Percentiles rank a stretch among this genome's conserved stretches.
phyloP scores from a whole-genome alignment of 768 basidiomycete genomes.

The Omphalotus guepiniiformis region DNA sequence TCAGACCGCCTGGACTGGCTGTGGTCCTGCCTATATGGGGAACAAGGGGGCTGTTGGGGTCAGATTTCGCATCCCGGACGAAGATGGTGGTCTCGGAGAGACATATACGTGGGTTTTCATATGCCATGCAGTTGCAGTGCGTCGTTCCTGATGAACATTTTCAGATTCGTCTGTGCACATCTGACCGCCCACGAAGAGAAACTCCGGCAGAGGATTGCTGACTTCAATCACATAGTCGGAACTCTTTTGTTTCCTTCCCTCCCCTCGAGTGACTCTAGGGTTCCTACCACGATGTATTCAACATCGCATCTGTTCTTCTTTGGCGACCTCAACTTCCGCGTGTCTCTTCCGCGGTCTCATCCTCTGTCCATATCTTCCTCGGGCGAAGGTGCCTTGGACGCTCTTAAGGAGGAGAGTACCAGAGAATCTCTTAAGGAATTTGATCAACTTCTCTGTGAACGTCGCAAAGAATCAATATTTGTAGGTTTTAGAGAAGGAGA shows the following conservation, averaged over 20 bases:
- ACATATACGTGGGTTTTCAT: conserved; percentile 79
- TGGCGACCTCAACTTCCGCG: conserved; percentile 91
- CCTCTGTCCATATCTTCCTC: conserved; percentile 33
- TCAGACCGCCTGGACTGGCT: conserved; percentile 72
- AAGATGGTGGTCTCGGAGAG: conserved; percentile 59
- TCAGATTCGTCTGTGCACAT: conserved; percentile 89
- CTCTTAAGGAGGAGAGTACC: conserved; percentile 43
- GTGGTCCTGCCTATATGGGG: conserved; percentile 71
- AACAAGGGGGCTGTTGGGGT: conserved; percentile 95
- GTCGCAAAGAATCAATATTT: conserved; percentile 59
- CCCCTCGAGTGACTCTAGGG: conserved; percentile 29
- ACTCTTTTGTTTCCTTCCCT: conserved; percentile 72
- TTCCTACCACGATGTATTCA: conserved; percentile 64
- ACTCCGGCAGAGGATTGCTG: conserved; percentile 59
- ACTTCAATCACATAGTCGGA: conserved; percentile 79
- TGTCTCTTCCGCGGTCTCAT: conserved; percentile 58
- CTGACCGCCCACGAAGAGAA: conserved; percentile 77
- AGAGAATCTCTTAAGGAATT: conserved; percentile 63
- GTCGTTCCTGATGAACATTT: conserved; percentile 1
- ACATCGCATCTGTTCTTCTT: conserved; percentile 91
- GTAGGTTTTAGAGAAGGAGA: conserved; percentile 79
- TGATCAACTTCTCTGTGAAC: conserved; percentile 68
- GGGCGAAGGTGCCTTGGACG: conserved; percentile 33
- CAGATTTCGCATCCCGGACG: conserved; percentile 66
- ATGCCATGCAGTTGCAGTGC: neutral